These are phyloP conservation scores for Rhizophagus prolifer DNA, from an alignment of 192 early-diverging fungal genomes.

Conservation along the genomic window DNA sequence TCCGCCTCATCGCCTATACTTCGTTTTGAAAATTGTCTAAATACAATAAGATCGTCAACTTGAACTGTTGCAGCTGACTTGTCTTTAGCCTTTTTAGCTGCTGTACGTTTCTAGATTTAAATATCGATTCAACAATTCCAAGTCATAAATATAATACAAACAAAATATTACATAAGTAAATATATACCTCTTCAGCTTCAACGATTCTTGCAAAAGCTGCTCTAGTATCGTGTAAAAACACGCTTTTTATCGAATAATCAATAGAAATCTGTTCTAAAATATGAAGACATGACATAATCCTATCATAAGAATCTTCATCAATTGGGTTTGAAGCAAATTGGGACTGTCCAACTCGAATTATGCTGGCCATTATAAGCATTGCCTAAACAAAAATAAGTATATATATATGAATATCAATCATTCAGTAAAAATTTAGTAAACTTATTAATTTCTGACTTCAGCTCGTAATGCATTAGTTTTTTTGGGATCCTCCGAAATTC, in stretches of 20 bases:
- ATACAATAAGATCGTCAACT: conserved; percentile 86
- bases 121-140: not conserved
- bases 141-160: not conserved
- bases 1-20: conserved; percentile 60
- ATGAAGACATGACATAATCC: conserved; percentile 86
- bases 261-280: conserved; percentile 62
- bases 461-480: conserved; percentile 80
- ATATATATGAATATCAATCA: not conserved
- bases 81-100: conserved; percentile 64
- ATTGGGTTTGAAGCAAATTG: conserved; percentile 82
- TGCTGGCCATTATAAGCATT: conserved; percentile 96
- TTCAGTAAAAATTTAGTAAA: not conserved
- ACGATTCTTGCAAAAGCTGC: conserved; percentile 65
- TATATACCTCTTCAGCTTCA: conserved; percentile 63
- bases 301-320: conserved; percentile 95
- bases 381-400: conserved; percentile 43
- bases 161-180: not conserved
- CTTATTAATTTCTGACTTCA: conserved; percentile 52
- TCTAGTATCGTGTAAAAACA: conserved; percentile 59
- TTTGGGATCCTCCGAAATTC: conserved; percentile 47
- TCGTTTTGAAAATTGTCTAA: conserved; percentile 83
- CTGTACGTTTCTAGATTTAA: conserved; percentile 45
- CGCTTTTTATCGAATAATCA: conserved; percentile 55
- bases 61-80: conserved; percentile 67
- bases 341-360: conserved; percentile 90